Conservation (phyloP, 441 rosid genomes). For the Erodium moschatum region DNA sequence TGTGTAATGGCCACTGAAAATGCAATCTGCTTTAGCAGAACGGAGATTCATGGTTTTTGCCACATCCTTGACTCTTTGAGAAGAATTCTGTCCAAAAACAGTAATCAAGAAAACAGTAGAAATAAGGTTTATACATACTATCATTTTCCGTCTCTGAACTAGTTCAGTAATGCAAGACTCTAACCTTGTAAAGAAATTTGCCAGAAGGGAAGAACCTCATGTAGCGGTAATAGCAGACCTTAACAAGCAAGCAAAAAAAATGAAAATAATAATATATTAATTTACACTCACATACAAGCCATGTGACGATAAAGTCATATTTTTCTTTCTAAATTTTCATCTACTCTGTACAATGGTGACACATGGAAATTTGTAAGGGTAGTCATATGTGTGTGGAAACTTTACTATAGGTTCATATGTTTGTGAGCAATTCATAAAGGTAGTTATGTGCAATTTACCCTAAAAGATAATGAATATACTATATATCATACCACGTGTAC, state of each 20-base stretch:
- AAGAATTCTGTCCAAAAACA: slow-evolving; percentile 51
- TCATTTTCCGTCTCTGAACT: not conserved
- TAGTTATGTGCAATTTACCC: too few species aligned
- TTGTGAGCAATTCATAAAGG: too few species aligned
- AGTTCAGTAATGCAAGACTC: slow-evolving; percentile 12
- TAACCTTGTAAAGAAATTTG: slow-evolving; percentile 82
- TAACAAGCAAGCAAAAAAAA: slow-evolving; percentile 13
- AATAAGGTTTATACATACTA: slow-evolving; percentile 14
- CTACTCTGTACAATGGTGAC: too few species aligned
- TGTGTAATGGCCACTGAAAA: slow-evolving; percentile 62
- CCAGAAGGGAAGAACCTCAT: slow-evolving; percentile 81
- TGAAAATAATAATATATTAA: not conserved
- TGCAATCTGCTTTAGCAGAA: slow-evolving; percentile 53
- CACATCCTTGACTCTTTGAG: slow-evolving; percentile 71
- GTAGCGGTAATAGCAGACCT: slow-evolving; percentile 91
- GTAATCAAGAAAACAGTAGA: slow-evolving; percentile 14
- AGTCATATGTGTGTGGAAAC: too few species aligned
- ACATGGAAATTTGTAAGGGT: too few species aligned
- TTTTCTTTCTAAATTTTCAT: too few species aligned
- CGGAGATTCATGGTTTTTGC: slow-evolving; percentile 70
- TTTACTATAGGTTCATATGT: too few species aligned
- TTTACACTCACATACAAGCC: too few species aligned
- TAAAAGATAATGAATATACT: not conserved
- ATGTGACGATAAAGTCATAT: too few species aligned
- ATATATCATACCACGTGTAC: slow-evolving; percentile 63